A percentile compares a stretch with the other conserved stretches of the same genome.
Evolutionary conservation across 306 rosid genomes (phyloP).

Genomic region (Rubus idaeus): DNA sequence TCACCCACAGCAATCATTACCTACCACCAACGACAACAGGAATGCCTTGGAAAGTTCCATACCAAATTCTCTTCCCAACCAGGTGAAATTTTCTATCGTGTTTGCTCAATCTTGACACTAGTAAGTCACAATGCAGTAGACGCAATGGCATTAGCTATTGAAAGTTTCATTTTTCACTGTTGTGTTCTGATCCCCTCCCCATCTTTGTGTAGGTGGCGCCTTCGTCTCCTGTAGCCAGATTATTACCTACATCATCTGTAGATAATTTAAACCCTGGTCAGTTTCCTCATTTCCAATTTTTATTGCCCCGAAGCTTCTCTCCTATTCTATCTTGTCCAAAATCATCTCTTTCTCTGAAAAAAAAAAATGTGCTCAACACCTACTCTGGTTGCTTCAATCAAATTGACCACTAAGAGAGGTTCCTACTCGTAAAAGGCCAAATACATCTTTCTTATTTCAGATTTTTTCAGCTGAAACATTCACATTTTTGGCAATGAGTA

Average conservation of each 20-base stretch:
- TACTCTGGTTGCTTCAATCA: background rate
- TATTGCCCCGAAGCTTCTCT: too few relatives aligned
- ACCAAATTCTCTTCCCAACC: conserved; percentile 30
- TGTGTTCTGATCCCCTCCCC: background rate
- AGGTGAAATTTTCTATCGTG: conserved; percentile 28
- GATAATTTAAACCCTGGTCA: conserved; percentile 45
- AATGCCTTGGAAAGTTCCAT: conserved; percentile 15
- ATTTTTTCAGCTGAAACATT: background rate
- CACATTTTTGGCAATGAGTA: background rate
- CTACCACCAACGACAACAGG: conserved; percentile 7
- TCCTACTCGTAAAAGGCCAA: background rate
- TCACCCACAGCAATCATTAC: background rate
- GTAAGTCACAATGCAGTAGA: background rate
- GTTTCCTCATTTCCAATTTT: conserved; percentile 15
- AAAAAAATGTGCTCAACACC: background rate
- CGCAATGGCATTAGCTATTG: background rate
- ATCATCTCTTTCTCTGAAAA: background rate
- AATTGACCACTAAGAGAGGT: background rate
- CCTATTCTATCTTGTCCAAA: too few relatives aligned
- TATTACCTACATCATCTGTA: conserved; percentile 36
- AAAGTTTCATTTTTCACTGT: background rate
- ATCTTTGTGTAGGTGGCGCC: conserved; percentile 42
- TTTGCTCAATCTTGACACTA: too few relatives aligned
- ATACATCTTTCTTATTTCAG: background rate
- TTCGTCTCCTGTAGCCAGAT: conserved; percentile 33